Evolutionary conservation across 148 eudicot species (phyloP).

Genomic region (Fagopyrum homotropicum): DNA sequence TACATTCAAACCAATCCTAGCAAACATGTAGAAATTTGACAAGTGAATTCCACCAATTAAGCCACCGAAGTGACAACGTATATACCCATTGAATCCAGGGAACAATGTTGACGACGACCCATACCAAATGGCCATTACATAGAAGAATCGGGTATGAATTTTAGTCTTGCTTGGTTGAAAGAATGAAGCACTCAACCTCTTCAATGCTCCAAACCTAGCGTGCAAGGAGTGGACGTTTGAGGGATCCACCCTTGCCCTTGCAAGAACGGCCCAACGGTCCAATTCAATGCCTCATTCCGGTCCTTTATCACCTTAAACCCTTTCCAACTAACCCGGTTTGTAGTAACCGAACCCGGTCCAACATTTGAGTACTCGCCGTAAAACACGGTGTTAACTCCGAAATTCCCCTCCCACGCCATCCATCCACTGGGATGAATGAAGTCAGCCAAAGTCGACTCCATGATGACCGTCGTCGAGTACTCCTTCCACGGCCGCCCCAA

Average conservation of each 20-base stretch:
- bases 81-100: too few relatives aligned
- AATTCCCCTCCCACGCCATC: slow-evolving; percentile 47
- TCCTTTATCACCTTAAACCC: slow-evolving; percentile 30
- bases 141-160: not conserved
- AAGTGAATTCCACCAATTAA: not conserved
- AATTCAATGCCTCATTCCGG: slow-evolving; percentile 30
- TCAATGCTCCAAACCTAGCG: slow-evolving; percentile 23
- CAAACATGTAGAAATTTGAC: not conserved
- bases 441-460: slow-evolving; percentile 48
- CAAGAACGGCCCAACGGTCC: slow-evolving; percentile 35
- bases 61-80: not conserved
- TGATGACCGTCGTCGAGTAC: slow-evolving; percentile 47
- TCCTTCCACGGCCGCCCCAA: slow-evolving; percentile 72
- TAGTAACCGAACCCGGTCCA: slow-evolving; percentile 47
- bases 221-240: slow-evolving; percentile 23
- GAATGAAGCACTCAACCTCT: not conserved
- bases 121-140: too few relatives aligned
- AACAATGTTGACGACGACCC: too few relatives aligned
- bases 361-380: slow-evolving; percentile 47
- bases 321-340: slow-evolving; percentile 48
- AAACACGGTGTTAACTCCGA: slow-evolving; percentile 35
- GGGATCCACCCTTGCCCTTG: slow-evolving; percentile 44
- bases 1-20: not conserved
- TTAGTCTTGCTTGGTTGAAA: not conserved
- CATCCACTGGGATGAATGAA: slow-evolving; percentile 56